phyloP scores from a whole-genome alignment of 2,329 filamentous ascomycete species.

The Trichoderma semiorbis region DNA sequence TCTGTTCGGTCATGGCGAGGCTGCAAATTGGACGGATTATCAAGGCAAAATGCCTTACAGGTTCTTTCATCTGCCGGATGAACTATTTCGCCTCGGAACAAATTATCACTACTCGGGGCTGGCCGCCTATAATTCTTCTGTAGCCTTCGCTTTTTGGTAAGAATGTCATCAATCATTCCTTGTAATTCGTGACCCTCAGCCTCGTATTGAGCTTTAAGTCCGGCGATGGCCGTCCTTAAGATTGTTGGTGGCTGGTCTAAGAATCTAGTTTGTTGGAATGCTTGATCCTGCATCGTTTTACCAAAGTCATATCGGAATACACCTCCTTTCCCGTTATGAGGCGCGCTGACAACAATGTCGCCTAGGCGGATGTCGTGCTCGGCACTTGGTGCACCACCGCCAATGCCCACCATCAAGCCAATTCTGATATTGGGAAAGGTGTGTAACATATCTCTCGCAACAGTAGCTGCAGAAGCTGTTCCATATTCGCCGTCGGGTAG shows the following conservation, averaged over 20 bases:
- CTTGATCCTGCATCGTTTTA: constrained; percentile 18
- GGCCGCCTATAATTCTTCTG: neutral
- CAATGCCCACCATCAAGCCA: constrained; percentile 20
- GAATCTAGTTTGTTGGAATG: constrained; percentile 15
- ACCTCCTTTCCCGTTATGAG: constrained; percentile 1
- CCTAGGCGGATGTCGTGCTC: constrained; percentile 34
- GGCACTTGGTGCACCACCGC: constrained; percentile 34
- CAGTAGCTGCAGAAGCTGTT: constrained; percentile 21
- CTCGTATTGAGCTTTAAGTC: neutral
- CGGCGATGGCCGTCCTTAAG: constrained; percentile 9
- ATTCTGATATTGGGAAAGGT: constrained; percentile 23
- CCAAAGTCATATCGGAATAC: constrained; percentile 22
- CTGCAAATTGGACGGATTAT: neutral
- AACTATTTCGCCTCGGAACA: neutral
- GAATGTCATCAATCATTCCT: neutral
- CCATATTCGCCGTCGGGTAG: constrained; percentile 21
- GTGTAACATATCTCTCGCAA: constrained; percentile 21
- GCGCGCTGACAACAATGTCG: neutral
- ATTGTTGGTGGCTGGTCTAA: constrained; percentile 22
- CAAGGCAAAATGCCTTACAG: neutral
- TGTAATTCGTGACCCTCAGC: neutral
- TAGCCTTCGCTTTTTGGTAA: neutral
- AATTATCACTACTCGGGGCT: neutral
- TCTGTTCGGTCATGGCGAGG: neutral
- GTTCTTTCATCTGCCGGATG: neutral